phyloP scores from a whole-genome alignment of 2,329 filamentous ascomycete genomes.

The Fusarium oxysporum region DNA sequence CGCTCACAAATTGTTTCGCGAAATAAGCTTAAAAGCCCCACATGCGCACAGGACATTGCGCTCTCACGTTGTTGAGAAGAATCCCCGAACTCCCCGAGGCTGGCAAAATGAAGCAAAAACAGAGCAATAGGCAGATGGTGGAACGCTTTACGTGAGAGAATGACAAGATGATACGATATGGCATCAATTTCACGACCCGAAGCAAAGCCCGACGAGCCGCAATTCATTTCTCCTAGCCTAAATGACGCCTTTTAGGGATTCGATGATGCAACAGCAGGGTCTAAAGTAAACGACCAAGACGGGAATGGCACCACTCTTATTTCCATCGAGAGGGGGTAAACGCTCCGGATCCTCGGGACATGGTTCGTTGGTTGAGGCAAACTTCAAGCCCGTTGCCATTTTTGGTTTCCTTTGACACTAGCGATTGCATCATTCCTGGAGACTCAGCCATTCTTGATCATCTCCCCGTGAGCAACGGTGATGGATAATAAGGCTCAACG shows the following conservation, averaged over 20 bases:
- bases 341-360: constrained; percentile 16
- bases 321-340: background rate
- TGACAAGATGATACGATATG: background rate
- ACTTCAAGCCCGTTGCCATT: background rate
- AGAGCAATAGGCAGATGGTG: background rate
- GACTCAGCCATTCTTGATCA: constrained; percentile 5
- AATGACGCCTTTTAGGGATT: constrained; percentile 38
- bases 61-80: background rate
- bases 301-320: constrained; percentile 24
- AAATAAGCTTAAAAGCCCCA: constrained; percentile 41
- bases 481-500: background rate
- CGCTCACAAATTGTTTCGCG: background rate
- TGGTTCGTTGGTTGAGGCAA: background rate
- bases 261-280: constrained; percentile 33
- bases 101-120: background rate
- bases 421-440: constrained; percentile 13
- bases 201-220: constrained; percentile 27
- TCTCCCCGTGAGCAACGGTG: constrained; percentile 11
- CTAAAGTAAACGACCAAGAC: background rate
- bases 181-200: background rate
- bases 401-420: background rate
- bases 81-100: constrained; percentile 35
- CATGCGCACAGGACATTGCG: background rate
- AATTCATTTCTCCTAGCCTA: constrained; percentile 12
- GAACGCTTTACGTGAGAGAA: background rate